Conservation (phyloP, 208 protist species). For the Crithidia acanthocephali region DNA sequence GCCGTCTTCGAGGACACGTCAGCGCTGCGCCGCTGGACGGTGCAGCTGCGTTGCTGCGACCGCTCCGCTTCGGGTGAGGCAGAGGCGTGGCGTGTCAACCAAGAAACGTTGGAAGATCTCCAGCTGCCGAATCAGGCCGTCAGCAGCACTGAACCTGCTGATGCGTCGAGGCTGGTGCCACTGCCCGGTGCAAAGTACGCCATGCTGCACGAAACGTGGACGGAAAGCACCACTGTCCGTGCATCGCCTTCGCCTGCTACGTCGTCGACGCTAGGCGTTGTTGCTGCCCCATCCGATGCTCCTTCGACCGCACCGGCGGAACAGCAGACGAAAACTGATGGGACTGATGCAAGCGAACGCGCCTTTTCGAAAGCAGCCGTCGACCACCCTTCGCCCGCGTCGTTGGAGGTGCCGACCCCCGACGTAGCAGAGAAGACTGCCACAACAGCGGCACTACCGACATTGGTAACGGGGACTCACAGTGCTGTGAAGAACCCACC, state of each 20-base stretch:
- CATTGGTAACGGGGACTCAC: neutral
- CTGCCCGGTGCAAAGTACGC: conserved; percentile 1
- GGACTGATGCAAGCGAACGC: too few species aligned
- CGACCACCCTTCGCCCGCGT: too few species aligned
- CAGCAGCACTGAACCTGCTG: neutral
- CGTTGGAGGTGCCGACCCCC: too few species aligned
- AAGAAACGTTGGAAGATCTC: neutral
- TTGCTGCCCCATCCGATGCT: too few species aligned
- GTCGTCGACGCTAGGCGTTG: too few species aligned
- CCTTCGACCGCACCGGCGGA: too few species aligned
- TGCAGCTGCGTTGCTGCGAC: conserved; percentile 3
- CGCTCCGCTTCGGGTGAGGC: neutral
- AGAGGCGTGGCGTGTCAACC: neutral
- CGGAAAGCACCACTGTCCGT: neutral
- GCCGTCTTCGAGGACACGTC: conserved; percentile 11
- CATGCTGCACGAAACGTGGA: conserved; percentile 29
- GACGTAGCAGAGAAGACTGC: too few species aligned
- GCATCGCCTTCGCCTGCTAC: neutral
- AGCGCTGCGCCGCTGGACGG: conserved; percentile 14
- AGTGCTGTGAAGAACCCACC: neutral
- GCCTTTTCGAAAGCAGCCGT: too few species aligned
- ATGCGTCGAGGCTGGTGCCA: neutral
- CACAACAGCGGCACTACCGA: too few species aligned
- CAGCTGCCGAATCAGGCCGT: neutral
- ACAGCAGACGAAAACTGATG: too few species aligned